These are phyloP conservation scores for Akanthomyces muscarius DNA, from an alignment of 2,329 filamentous ascomycete genomes.

Conservation along the genomic window DNA sequence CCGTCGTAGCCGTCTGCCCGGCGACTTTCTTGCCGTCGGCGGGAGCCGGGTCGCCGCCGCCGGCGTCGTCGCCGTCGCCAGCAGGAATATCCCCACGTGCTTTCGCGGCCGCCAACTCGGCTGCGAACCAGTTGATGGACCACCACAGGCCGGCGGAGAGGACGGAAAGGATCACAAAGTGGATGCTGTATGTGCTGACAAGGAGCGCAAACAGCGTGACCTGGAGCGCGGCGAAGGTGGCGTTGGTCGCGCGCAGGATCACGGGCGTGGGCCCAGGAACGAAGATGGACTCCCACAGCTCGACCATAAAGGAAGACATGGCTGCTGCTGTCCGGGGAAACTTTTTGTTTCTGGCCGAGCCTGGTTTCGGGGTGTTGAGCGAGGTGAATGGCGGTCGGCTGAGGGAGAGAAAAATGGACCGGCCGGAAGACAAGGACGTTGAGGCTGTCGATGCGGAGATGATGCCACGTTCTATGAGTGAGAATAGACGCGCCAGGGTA, in stretches of 20 bases:
- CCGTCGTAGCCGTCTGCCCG: constrained; percentile 24
- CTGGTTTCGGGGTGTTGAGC: not conserved
- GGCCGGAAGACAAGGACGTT: not conserved
- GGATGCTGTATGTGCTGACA: constrained; percentile 77
- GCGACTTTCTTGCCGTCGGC: constrained; percentile 26
- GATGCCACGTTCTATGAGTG: not conserved
- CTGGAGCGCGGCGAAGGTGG: constrained; percentile 81
- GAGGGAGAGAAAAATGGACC: not conserved
- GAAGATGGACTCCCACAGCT: constrained; percentile 91
- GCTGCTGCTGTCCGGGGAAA: not conserved
- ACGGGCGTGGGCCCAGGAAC: constrained; percentile 85
- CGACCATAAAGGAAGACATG: constrained; percentile 62
- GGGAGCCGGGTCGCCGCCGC: constrained; percentile 11
- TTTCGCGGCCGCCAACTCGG: constrained; percentile 50
- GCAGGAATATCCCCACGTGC: constrained; percentile 28
- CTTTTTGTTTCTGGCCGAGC: not conserved
- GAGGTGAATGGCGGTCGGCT: not conserved
- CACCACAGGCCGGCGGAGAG: constrained; percentile 83
- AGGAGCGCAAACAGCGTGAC: constrained; percentile 71
- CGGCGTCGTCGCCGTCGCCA: not conserved
- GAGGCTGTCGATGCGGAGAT: not conserved
- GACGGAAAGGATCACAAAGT: constrained; percentile 78
- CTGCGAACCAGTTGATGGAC: constrained; percentile 95
- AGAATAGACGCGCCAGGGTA: not conserved
- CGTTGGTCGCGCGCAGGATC: constrained; percentile 85